Evolutionary conservation across 2,329 filamentous ascomycete genomes (phyloP).

Genomic region (Penicillium sp.): DNA sequence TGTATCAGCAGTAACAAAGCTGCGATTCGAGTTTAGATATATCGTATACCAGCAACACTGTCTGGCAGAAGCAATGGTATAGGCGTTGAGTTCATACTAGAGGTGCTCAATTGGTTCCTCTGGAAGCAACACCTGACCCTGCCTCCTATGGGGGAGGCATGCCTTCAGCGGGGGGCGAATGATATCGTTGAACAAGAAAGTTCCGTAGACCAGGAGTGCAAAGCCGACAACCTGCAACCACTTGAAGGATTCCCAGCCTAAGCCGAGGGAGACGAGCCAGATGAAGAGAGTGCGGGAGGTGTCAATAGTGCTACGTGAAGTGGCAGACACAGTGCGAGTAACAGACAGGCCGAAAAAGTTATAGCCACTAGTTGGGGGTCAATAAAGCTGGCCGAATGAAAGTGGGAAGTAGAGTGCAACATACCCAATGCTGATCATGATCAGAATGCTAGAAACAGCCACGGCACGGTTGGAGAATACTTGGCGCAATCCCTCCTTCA

Average conservation of each 20-base stretch:
- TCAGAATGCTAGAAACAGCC: conserved; percentile 73
- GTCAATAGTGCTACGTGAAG: conserved; percentile 91
- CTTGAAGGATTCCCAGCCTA: conserved; percentile 98
- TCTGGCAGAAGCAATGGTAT: too few species aligned
- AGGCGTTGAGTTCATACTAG: conserved; percentile 19
- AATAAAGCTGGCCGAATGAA: conserved; percentile 4
- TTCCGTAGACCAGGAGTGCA: conserved; percentile 86
- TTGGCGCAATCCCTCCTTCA: conserved; percentile 78
- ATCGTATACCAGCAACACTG: too few species aligned
- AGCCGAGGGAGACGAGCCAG: conserved; percentile 87
- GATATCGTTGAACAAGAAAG: conserved; percentile 93
- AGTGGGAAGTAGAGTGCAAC: conserved; percentile 30
- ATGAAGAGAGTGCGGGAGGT: conserved; percentile 97
- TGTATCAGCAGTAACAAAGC: not conserved
- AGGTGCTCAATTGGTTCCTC: conserved; percentile 81
- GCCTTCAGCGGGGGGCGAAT: conserved; percentile 75
- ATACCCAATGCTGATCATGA: conserved; percentile 97
- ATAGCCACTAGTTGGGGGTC: conserved; percentile 66
- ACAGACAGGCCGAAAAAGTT: conserved; percentile 98
- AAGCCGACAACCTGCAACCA: conserved; percentile 93
- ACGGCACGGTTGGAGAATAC: conserved; percentile 70
- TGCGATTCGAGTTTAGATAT: too few species aligned
- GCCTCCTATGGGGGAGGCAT: conserved; percentile 55
- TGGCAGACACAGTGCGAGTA: conserved; percentile 84
- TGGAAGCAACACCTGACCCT: conserved; percentile 60